Conservation (phyloP, 1,139 yeast genomes). For the Scheffersomyces cryptocercus region DNA sequence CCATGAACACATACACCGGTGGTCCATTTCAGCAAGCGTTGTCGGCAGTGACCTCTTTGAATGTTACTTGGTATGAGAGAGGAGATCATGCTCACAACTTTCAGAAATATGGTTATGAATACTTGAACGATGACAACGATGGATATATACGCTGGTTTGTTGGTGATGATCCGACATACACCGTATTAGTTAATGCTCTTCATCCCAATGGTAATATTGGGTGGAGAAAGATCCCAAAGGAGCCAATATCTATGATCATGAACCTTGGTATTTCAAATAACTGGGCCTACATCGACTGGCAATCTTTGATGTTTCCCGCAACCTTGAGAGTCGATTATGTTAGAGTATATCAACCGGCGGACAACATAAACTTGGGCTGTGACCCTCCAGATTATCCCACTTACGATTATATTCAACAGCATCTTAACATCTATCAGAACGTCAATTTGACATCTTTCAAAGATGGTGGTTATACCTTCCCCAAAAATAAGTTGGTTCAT, state of each 20-base stretch:
- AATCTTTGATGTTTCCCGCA: conserved; percentile 23
- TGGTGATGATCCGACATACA: conserved; percentile 25
- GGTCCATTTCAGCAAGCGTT: conserved; percentile 32
- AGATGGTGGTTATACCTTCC: conserved; percentile 24
- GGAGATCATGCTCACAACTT: conserved; percentile 20
- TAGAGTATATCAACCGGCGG: conserved; percentile 27
- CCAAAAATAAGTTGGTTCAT: conserved; percentile 20
- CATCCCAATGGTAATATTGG: conserved; percentile 30
- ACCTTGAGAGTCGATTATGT: conserved; percentile 24
- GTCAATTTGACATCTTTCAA: conserved; percentile 23
- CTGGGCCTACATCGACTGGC: conserved; percentile 34
- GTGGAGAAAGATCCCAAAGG: conserved; percentile 25
- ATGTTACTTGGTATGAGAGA: conserved; percentile 25
- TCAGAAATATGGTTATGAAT: conserved; percentile 28
- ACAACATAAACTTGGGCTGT: conserved; percentile 23
- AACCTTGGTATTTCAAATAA: conserved; percentile 30
- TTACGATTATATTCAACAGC: conserved; percentile 22
- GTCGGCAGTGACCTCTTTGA: conserved; percentile 26
- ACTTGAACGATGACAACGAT: conserved; percentile 20
- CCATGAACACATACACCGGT: conserved; percentile 31
- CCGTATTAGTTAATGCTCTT: conserved; percentile 23
- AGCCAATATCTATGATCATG: conserved; percentile 28
- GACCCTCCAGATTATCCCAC: conserved; percentile 29
- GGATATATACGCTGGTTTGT: conserved; percentile 30
- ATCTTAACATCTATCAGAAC: conserved; percentile 22